phyloP scores from a whole-genome alignment of 1,284 basidiomycete species.

The Rhizopogon hawkerae region DNA sequence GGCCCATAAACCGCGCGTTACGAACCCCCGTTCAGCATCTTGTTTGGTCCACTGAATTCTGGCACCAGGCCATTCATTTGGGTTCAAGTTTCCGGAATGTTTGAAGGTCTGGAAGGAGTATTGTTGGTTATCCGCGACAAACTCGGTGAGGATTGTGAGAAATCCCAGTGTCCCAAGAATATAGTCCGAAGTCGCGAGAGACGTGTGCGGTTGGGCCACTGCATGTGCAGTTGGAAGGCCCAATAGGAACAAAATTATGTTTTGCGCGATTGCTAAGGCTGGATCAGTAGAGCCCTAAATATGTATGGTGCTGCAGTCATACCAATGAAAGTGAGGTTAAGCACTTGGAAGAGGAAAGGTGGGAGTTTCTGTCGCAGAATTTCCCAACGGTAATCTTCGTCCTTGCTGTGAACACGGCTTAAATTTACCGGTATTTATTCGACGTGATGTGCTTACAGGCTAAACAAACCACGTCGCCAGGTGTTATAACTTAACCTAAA shows the following conservation, averaged over 20 bases:
- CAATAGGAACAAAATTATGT: slow-evolving; percentile 72
- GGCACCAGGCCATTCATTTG: slow-evolving; percentile 57
- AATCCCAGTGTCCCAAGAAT: slow-evolving; percentile 54
- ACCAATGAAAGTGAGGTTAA: slow-evolving; percentile 80
- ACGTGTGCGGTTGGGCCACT: slow-evolving; percentile 46
- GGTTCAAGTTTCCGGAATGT: slow-evolving; percentile 39
- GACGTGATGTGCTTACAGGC: slow-evolving; percentile 37
- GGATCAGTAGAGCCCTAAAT: neutral
- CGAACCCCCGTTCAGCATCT: slow-evolving; percentile 76
- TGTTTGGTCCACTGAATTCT: slow-evolving; percentile 53
- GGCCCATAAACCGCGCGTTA: slow-evolving; percentile 78
- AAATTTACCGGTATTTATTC: neutral
- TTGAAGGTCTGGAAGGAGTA: slow-evolving; percentile 81
- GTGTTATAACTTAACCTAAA: slow-evolving; percentile 76
- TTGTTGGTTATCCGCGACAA: slow-evolving; percentile 86
- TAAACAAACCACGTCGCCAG: slow-evolving; percentile 77
- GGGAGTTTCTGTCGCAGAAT: slow-evolving; percentile 65
- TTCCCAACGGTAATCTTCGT: slow-evolving; percentile 91
- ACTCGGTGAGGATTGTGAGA: slow-evolving; percentile 59
- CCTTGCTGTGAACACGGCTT: slow-evolving; percentile 32
- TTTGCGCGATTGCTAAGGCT: slow-evolving; percentile 57
- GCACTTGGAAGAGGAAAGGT: slow-evolving; percentile 64
- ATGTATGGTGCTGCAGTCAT: slow-evolving; percentile 9
- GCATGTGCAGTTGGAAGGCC: slow-evolving; percentile 53
- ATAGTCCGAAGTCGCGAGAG: slow-evolving; percentile 57